Percentiles rank a stretch among this genome's conserved stretches.
Conservation (phyloP, 768 basidiomycete species). For the Serendipita vermifera region DNA sequence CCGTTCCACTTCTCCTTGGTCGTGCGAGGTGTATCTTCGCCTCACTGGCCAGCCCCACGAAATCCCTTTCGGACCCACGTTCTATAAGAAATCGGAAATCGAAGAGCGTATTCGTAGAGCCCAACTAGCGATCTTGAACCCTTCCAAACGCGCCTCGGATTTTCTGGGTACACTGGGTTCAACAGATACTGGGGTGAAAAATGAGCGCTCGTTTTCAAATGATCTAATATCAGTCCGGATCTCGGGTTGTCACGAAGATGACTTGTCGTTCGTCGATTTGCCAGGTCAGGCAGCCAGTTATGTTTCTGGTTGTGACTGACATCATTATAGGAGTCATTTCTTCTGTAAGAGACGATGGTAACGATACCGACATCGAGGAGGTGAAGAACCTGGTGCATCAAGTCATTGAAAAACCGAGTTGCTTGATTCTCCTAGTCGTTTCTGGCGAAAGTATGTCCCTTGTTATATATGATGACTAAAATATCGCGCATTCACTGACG, state of each 20-base stretch:
- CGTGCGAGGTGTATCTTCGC: background rate
- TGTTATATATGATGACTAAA: background rate
- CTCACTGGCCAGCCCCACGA: constrained; percentile 19
- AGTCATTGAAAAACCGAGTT: constrained; percentile 50
- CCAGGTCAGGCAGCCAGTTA: constrained; percentile 30
- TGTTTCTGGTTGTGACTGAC: background rate
- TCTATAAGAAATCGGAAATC: constrained; percentile 39
- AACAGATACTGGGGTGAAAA: background rate
- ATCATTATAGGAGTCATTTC: constrained; percentile 40
- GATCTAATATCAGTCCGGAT: constrained; percentile 48
- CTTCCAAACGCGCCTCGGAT: constrained; percentile 17
- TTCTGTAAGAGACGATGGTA: constrained; percentile 37
- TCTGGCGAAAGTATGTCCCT: constrained; percentile 47
- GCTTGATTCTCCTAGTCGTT: constrained; percentile 45
- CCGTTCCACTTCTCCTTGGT: background rate
- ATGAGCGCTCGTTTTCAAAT: constrained; percentile 32
- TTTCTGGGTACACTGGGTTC: constrained; percentile 10
- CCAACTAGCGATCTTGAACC: constrained; percentile 53
- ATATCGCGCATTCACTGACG: background rate
- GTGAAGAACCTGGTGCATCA: constrained; percentile 43
- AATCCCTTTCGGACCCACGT: constrained; percentile 34
- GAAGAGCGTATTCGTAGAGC: constrained; percentile 57
- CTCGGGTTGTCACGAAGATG: constrained; percentile 44
- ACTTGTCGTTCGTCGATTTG: constrained; percentile 52
- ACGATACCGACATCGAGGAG: constrained; percentile 44